Percentiles rank a stretch among this genome's conserved stretches.
phyloP scores from a whole-genome alignment of 1,284 basidiomycete species.

The Rhizoctonia solani region DNA sequence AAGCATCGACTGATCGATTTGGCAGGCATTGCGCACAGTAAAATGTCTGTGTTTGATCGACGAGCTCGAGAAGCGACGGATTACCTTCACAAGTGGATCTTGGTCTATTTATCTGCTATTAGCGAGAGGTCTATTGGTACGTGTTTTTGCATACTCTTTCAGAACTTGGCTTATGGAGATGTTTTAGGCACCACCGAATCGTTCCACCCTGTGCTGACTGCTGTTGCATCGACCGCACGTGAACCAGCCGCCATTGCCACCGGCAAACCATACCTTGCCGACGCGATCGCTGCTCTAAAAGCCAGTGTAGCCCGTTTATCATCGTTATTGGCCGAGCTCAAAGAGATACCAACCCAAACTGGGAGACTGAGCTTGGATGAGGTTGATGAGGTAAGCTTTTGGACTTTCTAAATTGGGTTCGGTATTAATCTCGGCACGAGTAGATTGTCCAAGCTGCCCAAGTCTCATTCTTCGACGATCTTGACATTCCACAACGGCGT shows the following conservation, averaged over 20 bases:
- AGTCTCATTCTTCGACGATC: conserved; percentile 58
- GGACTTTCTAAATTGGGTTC: background rate
- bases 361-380: conserved; percentile 73
- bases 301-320: conserved; percentile 63
- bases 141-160: background rate
- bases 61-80: conserved; percentile 31
- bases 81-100: conserved; percentile 38
- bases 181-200: conserved; percentile 23
- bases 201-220: conserved; percentile 32
- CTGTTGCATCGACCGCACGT: conserved; percentile 23
- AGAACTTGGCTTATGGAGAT: background rate
- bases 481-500: conserved; percentile 70
- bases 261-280: conserved; percentile 71
- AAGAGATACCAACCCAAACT: conserved; percentile 60
- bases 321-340: conserved; percentile 59
- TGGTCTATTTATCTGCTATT: conserved; percentile 36
- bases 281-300: conserved; percentile 70
- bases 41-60: conserved; percentile 35
- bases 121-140: conserved; percentile 33
- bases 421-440: background rate
- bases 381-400: conserved; percentile 63
- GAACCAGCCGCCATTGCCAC: conserved; percentile 38
- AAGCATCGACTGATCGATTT: background rate
- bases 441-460: conserved; percentile 64
- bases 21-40: conserved; percentile 36